Evolutionary conservation across 139 green algal species (phyloP), one percentile per base, ranked within the genome.

Genomic region (Protoeuglena noctilucae): DNA sequence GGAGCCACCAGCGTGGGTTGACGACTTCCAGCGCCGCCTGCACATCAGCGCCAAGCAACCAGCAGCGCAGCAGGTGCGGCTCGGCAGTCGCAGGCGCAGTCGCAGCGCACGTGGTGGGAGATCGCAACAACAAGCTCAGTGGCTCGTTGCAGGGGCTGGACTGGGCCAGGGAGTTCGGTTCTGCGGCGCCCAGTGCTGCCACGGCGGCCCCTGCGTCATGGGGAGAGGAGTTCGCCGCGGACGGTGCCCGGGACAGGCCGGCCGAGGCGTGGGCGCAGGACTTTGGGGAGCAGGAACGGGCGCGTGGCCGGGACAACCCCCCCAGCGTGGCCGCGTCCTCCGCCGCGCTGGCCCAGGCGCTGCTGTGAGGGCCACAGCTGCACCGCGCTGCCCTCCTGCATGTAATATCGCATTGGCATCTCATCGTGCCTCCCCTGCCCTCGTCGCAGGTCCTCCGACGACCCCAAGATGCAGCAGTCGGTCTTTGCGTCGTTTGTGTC

Each of bases 401-500:
- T 46, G 39, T 46, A n/a, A 46, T 46, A 16, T 14, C 19, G 5
- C 43, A 4, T 14, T n/a, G 25, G 43, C 19, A 7, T 50, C 43
- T 50, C 4, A 18, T 7, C 23, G 18, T 6, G 43, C 12, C 45
- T 25, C 62, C 61, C 27, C 22, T 63, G n/a, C 27, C 64, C 3
- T 29, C 41, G 1, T 39, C n/a, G 19, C 23, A 29, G 1, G 22
- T 4, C 48, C 28, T 27, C 28, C 46, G 1, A 46, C 0, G 69
- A 95, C 65, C 78, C 78, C 41, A 93, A 93, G 70, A 85, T 95
- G 62, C 65, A 69, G 24, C 85, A 85, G 56, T 88, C 70, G 43
- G 73, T 89, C 58, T 98, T 98, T 59, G 63, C 95, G 60, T 73
- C 94, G 64, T 97, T 98, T 48, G 65, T 98, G 30, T 82, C 65